A percentile compares a stretch with the other conserved stretches of the same genome.
These are phyloP conservation scores for Croton setiger DNA, from an alignment of 441 rosid species.

Conservation along the genomic window DNA sequence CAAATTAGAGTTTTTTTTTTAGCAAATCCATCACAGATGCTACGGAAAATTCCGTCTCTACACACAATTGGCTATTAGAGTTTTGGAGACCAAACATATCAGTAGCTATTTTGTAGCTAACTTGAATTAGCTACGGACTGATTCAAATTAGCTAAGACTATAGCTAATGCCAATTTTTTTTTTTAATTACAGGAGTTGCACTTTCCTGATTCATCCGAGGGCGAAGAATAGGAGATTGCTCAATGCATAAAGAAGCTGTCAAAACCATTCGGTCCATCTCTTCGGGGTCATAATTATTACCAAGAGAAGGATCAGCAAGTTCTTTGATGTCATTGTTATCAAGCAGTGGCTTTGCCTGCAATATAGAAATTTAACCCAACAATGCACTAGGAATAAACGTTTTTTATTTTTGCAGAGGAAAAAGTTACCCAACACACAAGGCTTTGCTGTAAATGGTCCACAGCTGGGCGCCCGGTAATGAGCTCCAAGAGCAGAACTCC, in stretches of 20 bases:
- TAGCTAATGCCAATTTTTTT: no score
- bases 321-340: conserved; percentile 41
- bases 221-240: conserved; percentile 74
- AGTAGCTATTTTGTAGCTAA: no score
- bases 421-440: conserved; percentile 69
- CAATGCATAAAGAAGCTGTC: conserved; percentile 76
- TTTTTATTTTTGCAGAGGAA: not conserved
- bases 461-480: conserved; percentile 69
- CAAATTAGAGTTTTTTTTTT: no score
- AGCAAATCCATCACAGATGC: no score
- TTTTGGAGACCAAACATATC: no score
- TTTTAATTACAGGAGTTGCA: not conserved
- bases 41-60: no score
- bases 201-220: conserved; percentile 84
- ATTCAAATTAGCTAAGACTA: no score
- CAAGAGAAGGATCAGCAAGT: conserved; percentile 69
- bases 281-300: conserved; percentile 43
- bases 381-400: not conserved
- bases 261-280: conserved; percentile 61
- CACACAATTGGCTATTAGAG: no score
- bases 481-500: conserved; percentile 91
- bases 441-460: conserved; percentile 64
- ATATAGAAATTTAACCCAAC: not conserved
- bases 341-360: conserved; percentile 80
- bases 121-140: no score